Evolutionary conservation across 179 eudicot genomes (phyloP), one percentile per base, ranked within the genome.

Genomic region (Dionaea muscipula): DNA sequence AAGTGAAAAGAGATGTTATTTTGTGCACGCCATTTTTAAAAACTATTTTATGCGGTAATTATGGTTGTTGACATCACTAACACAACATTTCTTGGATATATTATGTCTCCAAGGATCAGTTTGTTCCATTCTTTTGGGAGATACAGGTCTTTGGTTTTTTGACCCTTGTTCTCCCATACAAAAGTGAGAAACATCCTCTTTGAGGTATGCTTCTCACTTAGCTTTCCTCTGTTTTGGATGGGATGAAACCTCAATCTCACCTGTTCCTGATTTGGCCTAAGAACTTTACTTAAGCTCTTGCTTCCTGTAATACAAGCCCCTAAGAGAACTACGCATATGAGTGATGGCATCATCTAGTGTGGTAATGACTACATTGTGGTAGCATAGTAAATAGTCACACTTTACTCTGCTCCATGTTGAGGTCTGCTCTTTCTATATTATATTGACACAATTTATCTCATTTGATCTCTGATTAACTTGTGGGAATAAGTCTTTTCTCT

Each of bases 171-270:
- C 68, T 70, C 76, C 69, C 68, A 64, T 72, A 67, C 83, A 71
- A 60, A 77, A 68, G 71, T 81, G 87, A 73, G 77, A 83, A 81
- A 83, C 68, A 66, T 78, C 84, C 87, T 83, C 82, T 72, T 57
- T 64, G 78, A 75, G 84, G 77, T 83, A 76, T 74, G 85, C 85
- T 83, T 83, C 91, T 81, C 81, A 77, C 75, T 69, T 67, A 57
- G 79, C 82, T 75, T 75, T 63, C 37, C 60, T 71, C 12, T 57
- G 59, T 40, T 41, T 59, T 72, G 55, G 59, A 53, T 67, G 45
- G 60, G 53, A 7, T 28, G 37, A 2, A 31, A 52, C 15, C 37
- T 36, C 51, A n/a, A n/a, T n/a, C n/a, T n/a, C n/a, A n/a, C n/a
- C n/a, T n/a, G n/a, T n/a, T n/a, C n/a, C n/a, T n/a, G n/a, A n/a